These are phyloP conservation scores for Geoglossum cookeanum DNA, from an alignment of 2,329 filamentous ascomycete genomes.

Conservation along the genomic window DNA sequence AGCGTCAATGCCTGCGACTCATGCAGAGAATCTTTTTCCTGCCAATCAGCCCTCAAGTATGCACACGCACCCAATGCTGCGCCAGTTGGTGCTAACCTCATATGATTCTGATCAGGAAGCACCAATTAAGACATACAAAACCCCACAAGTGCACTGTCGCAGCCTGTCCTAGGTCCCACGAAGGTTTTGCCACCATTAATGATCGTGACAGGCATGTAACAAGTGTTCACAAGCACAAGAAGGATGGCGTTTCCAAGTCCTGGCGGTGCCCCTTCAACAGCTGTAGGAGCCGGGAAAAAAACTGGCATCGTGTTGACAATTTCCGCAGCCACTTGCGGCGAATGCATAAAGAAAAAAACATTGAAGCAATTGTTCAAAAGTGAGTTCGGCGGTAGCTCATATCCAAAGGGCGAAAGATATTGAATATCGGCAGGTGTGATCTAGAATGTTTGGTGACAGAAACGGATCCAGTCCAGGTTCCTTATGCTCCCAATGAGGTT, in stretches of 20 bases:
- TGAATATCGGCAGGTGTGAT: not conserved
- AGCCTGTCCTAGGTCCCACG: conserved; percentile 8
- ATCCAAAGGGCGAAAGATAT: not conserved
- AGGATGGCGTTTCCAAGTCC: not conserved
- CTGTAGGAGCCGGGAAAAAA: conserved; percentile 1
- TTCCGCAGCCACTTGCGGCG: conserved; percentile 4
- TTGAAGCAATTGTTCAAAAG: not conserved
- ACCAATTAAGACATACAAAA: conserved; percentile 12
- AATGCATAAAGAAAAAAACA: conserved; percentile 1
- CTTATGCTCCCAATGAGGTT: not conserved
- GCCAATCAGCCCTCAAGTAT: conserved; percentile 2
- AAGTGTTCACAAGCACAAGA: conserved; percentile 10
- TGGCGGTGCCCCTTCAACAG: not conserved
- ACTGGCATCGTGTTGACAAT: conserved; percentile 4
- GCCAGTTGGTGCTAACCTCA: not conserved
- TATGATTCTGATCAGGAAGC: conserved; percentile 8
- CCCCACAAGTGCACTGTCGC: conserved; percentile 10
- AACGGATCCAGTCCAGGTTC: not conserved
- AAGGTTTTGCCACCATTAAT: conserved; percentile 13
- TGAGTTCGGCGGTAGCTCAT: not conserved
- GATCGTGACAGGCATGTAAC: conserved; percentile 13
- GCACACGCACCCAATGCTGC: not conserved
- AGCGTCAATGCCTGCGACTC: not conserved
- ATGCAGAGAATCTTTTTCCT: not conserved
- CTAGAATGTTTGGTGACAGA: not conserved